Conservation (phyloP, 768 basidiomycete genomes). For the Amanita jacksonii region DNA sequence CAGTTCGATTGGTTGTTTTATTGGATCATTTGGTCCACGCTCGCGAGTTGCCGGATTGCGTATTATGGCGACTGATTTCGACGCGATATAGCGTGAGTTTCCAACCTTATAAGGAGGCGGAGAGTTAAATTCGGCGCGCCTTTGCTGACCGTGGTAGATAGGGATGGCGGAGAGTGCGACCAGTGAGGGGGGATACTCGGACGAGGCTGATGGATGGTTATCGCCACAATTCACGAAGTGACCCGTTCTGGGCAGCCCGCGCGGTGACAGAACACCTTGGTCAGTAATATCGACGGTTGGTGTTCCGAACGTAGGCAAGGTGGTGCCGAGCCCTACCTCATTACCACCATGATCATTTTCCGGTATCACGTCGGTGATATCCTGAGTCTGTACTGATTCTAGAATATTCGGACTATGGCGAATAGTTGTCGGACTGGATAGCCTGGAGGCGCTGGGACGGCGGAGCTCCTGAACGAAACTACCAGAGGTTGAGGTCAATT, state of each 20-base stretch:
- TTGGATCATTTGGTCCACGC: background rate
- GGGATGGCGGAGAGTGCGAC: background rate
- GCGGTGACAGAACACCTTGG: background rate
- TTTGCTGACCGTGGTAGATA: background rate
- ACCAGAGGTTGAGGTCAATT: no score
- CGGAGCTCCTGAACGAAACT: background rate
- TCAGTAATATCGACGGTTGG: slow-evolving; percentile 3
- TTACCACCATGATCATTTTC: background rate
- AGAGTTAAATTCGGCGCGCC: background rate
- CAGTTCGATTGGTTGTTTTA: background rate
- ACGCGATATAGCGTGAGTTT: background rate
- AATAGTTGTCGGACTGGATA: background rate
- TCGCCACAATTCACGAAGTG: background rate
- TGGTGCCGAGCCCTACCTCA: background rate
- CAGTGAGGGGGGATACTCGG: background rate
- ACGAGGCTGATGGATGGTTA: background rate
- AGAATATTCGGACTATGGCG: background rate
- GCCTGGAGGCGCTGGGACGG: background rate
- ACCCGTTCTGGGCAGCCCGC: background rate
- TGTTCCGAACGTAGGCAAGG: background rate
- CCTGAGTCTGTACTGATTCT: background rate
- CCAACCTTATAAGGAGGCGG: background rate
- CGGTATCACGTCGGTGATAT: background rate
- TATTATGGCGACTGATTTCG: background rate
- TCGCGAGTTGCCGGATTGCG: background rate